Evolutionary conservation across 805 yeast species (phyloP).

Genomic region (Lipomyces kockii): DNA sequence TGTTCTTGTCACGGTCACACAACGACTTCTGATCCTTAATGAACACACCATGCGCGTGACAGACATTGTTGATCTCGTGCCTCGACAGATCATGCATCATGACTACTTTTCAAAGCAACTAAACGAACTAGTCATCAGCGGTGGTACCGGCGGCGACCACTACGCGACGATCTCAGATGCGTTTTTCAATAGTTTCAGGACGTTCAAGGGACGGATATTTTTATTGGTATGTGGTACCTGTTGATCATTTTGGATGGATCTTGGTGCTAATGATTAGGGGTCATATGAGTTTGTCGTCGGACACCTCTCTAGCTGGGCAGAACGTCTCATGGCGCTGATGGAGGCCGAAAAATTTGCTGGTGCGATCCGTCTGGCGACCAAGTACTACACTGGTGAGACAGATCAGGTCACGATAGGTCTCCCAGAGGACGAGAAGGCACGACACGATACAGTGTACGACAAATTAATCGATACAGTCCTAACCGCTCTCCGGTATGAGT

Average conservation of each 20-base stretch:
- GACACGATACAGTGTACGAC: conserved; percentile 57
- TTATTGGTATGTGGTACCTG: conserved; percentile 50
- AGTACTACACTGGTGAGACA: conserved; percentile 56
- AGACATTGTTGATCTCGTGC: conserved; percentile 48
- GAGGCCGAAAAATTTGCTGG: conserved; percentile 54
- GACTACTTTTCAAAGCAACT: conserved; percentile 43
- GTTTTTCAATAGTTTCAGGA: conserved; percentile 46
- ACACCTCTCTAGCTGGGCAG: conserved; percentile 71
- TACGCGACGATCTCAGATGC: conserved; percentile 45
- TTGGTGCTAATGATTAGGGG: conserved; percentile 15
- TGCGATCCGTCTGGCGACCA: conserved; percentile 62
- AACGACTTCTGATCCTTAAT: conserved; percentile 52
- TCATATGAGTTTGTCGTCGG: conserved; percentile 61
- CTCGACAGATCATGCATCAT: conserved; percentile 49
- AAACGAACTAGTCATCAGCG: conserved; percentile 32
- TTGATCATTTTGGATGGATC: background rate
- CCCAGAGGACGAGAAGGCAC: conserved; percentile 52
- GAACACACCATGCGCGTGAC: conserved; percentile 48
- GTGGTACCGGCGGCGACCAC: conserved; percentile 33
- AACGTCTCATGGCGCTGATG: conserved; percentile 56
- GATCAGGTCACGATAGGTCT: conserved; percentile 61
- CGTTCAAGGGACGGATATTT: conserved; percentile 55
- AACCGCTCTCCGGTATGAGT: conserved; percentile 55
- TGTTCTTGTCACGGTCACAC: conserved; percentile 52
- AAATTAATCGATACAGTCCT: conserved; percentile 62